These are phyloP conservation scores for Coemansia furcata DNA, from an alignment of 192 early-diverging fungal species.

Conservation along the genomic window DNA sequence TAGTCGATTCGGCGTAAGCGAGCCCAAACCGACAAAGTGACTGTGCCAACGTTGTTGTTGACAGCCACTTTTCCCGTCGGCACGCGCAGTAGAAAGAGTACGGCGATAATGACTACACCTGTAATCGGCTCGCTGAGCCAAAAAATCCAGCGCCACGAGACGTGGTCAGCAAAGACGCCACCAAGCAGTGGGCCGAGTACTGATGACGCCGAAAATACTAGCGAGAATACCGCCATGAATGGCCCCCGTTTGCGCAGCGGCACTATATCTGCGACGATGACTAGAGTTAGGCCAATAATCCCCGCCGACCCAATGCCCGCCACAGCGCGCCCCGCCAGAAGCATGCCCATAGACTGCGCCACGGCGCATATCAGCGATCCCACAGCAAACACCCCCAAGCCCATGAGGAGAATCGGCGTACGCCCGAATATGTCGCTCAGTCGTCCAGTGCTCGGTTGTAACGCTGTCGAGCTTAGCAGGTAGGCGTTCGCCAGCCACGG, in stretches of 20 bases:
- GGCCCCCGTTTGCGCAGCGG: conserved; percentile 63
- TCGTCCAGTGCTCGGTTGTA: conserved; percentile 76
- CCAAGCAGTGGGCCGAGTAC: conserved; percentile 63
- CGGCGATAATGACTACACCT: conserved; percentile 50
- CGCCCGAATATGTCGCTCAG: conserved; percentile 87
- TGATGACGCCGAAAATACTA: conserved; percentile 59
- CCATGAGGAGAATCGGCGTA: conserved; percentile 56
- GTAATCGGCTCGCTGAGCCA: conserved; percentile 60
- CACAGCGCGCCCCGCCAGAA: conserved; percentile 65
- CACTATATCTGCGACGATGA: conserved; percentile 72
- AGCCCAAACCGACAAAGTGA: conserved; percentile 14
- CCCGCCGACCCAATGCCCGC: conserved; percentile 69
- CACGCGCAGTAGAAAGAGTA: conserved; percentile 38
- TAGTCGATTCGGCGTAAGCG: conserved; percentile 68
- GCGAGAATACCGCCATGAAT: conserved; percentile 62
- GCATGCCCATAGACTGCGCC: conserved; percentile 60
- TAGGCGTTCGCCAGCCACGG: conserved; percentile 80
- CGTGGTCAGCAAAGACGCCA: conserved; percentile 58
- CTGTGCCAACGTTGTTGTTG: not conserved
- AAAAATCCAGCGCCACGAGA: conserved; percentile 60
- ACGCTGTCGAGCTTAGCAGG: conserved; percentile 68
- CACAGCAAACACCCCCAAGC: conserved; percentile 55
- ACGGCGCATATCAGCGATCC: conserved; percentile 57
- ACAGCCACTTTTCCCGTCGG: conserved; percentile 7
- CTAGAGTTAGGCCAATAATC: conserved; percentile 61